A percentile compares a stretch with the other conserved stretches of the same genome.
These are phyloP conservation scores for Stephania japonica DNA, from an alignment of 164 flowering plant genomes.

Conservation along the genomic window DNA sequence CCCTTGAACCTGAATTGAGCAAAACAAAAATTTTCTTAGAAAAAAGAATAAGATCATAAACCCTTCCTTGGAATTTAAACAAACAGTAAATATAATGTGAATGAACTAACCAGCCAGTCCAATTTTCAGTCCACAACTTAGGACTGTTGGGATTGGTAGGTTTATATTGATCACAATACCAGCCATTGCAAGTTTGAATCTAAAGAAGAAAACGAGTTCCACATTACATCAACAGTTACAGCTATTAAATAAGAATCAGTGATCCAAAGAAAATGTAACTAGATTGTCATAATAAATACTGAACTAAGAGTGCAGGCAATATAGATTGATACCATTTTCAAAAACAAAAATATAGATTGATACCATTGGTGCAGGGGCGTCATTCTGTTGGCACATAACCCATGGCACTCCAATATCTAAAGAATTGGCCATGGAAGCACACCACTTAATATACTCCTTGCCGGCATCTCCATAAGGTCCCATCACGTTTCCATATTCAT, in stretches of 20 bases:
- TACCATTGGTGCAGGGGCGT: constrained; percentile 5
- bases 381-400: constrained; percentile 6
- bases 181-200: constrained; percentile 2
- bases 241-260: not conserved
- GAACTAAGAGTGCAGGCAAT: too few species aligned
- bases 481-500: not conserved
- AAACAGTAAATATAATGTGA: not conserved
- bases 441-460: not conserved
- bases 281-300: not conserved
- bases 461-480: not conserved
- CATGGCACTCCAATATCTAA: constrained; percentile 1
- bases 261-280: not conserved
- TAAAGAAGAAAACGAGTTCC: not conserved
- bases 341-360: not conserved
- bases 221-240: not conserved
- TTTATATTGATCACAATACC: not conserved
- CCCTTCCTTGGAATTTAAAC: too few species aligned
- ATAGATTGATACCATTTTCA: too few species aligned
- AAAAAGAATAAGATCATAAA: not conserved
- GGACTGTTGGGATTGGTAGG: not conserved
- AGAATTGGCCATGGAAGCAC: not conserved
- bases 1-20: constrained; percentile 6
- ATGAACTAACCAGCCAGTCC: constrained; percentile 3
- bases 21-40: not conserved
- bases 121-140: constrained; percentile 1